Conservation (phyloP, 2,329 filamentous ascomycete genomes). For the Trichoderma polysporum region DNA sequence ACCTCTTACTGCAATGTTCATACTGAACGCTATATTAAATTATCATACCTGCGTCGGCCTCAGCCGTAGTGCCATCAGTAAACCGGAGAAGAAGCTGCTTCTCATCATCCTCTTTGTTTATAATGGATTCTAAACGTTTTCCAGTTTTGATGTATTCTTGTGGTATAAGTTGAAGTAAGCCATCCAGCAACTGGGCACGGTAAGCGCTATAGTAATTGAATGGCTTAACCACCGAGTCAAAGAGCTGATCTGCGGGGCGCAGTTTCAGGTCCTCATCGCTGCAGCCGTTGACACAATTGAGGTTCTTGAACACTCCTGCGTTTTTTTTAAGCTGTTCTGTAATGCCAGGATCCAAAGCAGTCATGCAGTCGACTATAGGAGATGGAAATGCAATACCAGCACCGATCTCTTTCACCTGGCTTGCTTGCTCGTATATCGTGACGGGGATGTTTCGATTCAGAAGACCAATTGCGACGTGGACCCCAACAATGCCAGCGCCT, state of each 20-base stretch:
- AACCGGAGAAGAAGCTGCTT: conserved; percentile 36
- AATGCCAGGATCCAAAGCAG: not conserved
- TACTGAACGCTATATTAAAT: not conserved
- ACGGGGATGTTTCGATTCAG: conserved; percentile 43
- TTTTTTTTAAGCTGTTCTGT: not conserved
- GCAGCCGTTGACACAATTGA: not conserved
- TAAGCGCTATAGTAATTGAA: not conserved
- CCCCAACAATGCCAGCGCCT: conserved; percentile 52
- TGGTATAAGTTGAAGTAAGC: conserved; percentile 41
- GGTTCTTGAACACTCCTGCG: not conserved
- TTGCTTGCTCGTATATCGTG: conserved; percentile 48
- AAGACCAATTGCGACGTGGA: conserved; percentile 49
- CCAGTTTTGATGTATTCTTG: conserved; percentile 33
- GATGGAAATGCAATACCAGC: conserved; percentile 52
- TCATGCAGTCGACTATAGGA: conserved; percentile 34
- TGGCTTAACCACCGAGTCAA: not conserved
- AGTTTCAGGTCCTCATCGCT: conserved; percentile 1
- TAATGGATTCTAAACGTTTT: conserved; percentile 37
- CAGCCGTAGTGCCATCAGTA: conserved; percentile 39
- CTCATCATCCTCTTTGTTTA: conserved; percentile 25
- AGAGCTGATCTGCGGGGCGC: not conserved
- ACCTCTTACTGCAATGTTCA: not conserved
- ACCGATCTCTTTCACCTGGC: conserved; percentile 46
- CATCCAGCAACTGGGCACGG: conserved; percentile 37
- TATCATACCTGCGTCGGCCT: conserved; percentile 27